A percentile compares a stretch with the other conserved stretches of the same genome.
phyloP scores from a whole-genome alignment of 768 basidiomycete genomes.

The Lactarius sp. region DNA sequence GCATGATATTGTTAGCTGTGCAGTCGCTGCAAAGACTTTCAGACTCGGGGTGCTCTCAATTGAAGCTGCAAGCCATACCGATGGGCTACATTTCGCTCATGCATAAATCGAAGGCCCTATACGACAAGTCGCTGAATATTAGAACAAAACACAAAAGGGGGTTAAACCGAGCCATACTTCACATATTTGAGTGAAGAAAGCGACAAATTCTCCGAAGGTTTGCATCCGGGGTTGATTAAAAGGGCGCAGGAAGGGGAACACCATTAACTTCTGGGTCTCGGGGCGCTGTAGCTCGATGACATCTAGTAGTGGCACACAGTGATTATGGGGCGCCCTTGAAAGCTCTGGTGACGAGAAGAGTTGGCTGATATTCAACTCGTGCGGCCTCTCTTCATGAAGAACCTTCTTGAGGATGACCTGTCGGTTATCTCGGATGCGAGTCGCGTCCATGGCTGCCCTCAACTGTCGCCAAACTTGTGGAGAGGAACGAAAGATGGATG shows the following conservation, averaged over 20 bases:
- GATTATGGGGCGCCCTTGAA: not conserved
- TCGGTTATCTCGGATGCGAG: not conserved
- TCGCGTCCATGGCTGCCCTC: not conserved
- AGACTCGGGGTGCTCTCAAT: not conserved
- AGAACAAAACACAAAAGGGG: not conserved
- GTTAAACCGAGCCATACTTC: not conserved
- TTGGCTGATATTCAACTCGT: not conserved
- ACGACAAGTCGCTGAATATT: too few species aligned
- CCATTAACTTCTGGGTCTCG: not conserved
- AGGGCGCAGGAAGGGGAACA: not conserved
- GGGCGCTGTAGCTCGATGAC: not conserved
- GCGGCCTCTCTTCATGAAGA: not conserved
- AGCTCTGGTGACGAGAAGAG: not conserved
- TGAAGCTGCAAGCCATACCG: not conserved
- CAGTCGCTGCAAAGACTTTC: not conserved
- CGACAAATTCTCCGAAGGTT: not conserved
- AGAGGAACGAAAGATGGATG: not conserved
- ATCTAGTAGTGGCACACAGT: not conserved
- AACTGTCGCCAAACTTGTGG: not conserved
- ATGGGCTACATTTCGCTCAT: not conserved
- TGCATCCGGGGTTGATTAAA: not conserved
- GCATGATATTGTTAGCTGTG: not conserved
- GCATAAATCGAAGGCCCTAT: not conserved
- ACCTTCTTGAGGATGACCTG: not conserved
- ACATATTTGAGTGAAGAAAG: not conserved